Conservation (phyloP, 2,329 filamentous ascomycete species). For the Aspergillus amoenus region DNA sequence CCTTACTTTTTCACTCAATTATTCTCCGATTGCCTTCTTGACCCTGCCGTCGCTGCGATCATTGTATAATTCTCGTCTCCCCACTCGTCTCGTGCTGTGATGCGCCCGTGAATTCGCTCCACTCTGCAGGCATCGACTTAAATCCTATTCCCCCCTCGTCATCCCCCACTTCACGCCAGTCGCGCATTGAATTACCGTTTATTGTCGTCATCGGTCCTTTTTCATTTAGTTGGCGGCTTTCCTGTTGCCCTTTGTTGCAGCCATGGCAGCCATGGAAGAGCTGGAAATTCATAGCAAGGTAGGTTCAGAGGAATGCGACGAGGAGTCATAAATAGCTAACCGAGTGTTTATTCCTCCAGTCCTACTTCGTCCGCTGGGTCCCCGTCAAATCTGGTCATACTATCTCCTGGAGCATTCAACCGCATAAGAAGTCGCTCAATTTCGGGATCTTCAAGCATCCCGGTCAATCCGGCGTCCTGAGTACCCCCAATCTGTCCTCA, state of each 20-base stretch:
- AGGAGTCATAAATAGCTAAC: constrained; percentile 18
- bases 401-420: constrained; percentile 96
- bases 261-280: constrained; percentile 93
- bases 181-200: neutral
- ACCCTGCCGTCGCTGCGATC: neutral
- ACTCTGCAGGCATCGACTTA: neutral
- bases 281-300: constrained; percentile 98
- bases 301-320: constrained; percentile 30
- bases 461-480: constrained; percentile 61
- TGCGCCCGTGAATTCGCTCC: neutral
- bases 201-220: neutral
- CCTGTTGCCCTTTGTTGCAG: constrained; percentile 13
- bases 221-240: neutral
- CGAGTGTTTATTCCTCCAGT: constrained; percentile 55
- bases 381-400: constrained; percentile 86
- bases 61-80: neutral
- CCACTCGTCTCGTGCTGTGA: neutral
- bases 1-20: neutral
- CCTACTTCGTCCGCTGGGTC: constrained; percentile 97
- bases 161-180: neutral
- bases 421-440: constrained; percentile 97
- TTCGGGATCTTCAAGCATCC: constrained; percentile 98
- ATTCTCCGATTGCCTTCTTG: neutral
- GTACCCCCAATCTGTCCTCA: constrained; percentile 38
- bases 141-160: neutral